phyloP scores from a whole-genome alignment of 768 basidiomycete species.

The Chiua virens region DNA sequence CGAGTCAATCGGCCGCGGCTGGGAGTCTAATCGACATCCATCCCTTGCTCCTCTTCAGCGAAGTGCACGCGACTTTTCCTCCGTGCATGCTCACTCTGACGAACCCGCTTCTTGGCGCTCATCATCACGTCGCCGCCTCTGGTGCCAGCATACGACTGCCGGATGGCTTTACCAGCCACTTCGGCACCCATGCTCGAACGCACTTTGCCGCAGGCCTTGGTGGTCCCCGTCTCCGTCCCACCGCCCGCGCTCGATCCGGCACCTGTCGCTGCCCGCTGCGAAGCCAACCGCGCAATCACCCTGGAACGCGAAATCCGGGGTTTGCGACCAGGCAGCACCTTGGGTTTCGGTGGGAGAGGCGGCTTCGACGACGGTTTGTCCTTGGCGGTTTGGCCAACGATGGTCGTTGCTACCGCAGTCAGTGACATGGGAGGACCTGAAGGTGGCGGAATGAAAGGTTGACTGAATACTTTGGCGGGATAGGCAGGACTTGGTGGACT shows the following conservation, averaged over 20 bases:
- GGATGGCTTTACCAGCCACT: constrained; percentile 20
- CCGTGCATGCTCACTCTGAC: constrained; percentile 74
- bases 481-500: constrained; percentile 23
- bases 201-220: constrained; percentile 30
- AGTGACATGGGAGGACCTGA: constrained; percentile 29
- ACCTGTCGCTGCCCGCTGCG: constrained; percentile 54
- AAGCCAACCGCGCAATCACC: constrained; percentile 73
- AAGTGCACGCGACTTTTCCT: constrained; percentile 45
- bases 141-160: constrained; percentile 24
- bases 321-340: constrained; percentile 47
- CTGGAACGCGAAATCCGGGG: constrained; percentile 81
- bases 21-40: constrained; percentile 18
- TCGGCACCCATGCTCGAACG: constrained; percentile 55
- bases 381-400: constrained; percentile 12
- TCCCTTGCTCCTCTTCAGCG: constrained; percentile 12
- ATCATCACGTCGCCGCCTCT: constrained; percentile 44
- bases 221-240: constrained; percentile 11
- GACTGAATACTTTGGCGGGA: constrained; percentile 50
- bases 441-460: constrained; percentile 41
- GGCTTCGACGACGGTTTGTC: constrained; percentile 9
- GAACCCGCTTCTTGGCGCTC: constrained; percentile 70
- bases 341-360: constrained; percentile 27
- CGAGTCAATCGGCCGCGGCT: too few species aligned
- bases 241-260: too few species aligned
- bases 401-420: constrained; percentile 28